Percentiles rank a stretch among this genome's conserved stretches.
Evolutionary conservation across 1,139 yeast species (phyloP).

Genomic region (Zygotorulaspora mrakii): DNA sequence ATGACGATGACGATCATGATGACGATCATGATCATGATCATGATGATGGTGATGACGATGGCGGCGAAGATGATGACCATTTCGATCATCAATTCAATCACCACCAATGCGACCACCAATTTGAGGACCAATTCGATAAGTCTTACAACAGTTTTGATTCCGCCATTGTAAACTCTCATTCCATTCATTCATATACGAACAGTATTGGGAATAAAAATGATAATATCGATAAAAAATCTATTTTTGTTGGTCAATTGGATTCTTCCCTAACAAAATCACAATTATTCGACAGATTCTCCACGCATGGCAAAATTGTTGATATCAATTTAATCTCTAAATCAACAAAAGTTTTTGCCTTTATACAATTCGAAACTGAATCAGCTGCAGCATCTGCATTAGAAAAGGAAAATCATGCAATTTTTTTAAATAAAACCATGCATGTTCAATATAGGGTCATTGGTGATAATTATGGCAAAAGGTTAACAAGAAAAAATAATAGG

Average conservation of each 20-base stretch:
- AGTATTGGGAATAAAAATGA: slow-evolving; percentile 22
- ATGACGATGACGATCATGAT: slow-evolving; percentile 11
- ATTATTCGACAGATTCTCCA: slow-evolving; percentile 53
- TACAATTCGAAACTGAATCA: slow-evolving; percentile 58
- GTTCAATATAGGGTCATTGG: slow-evolving; percentile 71
- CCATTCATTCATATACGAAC: no score
- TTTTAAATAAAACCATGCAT: slow-evolving; percentile 70
- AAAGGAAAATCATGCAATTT: slow-evolving; percentile 73
- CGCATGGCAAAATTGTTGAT: slow-evolving; percentile 61
- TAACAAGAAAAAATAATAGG: slow-evolving; percentile 22
- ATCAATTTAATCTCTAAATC: slow-evolving; percentile 51
- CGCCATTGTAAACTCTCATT: no score
- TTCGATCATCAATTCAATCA: slow-evolving; percentile 1
- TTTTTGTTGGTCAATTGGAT: slow-evolving; percentile 73
- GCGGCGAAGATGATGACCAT: slow-evolving; percentile 13
- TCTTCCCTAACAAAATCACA: slow-evolving; percentile 52
- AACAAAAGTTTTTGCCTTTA: slow-evolving; percentile 64
- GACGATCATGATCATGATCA: slow-evolving; percentile 6
- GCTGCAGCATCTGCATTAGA: slow-evolving; percentile 83
- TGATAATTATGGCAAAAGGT: slow-evolving; percentile 26
- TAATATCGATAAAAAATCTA: slow-evolving; percentile 63
- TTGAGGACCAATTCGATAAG: not conserved
- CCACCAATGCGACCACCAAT: not conserved
- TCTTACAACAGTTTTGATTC: no score
- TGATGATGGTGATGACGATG: not conserved